A percentile compares a stretch with the other conserved stretches of the same genome.
Conservation (phyloP, 2,329 filamentous ascomycete species). For the Pseudocercospora pini-densiflorae region DNA sequence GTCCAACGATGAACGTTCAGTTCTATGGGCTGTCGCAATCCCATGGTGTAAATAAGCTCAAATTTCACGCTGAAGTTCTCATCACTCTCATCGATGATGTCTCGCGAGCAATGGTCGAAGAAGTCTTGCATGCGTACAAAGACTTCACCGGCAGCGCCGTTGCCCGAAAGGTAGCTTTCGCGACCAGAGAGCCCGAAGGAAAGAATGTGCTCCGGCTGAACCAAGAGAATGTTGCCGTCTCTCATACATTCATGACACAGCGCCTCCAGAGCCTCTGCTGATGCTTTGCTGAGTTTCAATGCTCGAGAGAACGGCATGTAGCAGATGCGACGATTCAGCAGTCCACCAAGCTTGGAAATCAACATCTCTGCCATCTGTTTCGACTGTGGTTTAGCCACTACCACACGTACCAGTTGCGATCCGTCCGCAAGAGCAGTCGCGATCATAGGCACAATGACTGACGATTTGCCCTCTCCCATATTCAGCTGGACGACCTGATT, state of each 20-base stretch:
- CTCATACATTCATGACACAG: constrained; percentile 51
- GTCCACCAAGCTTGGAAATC: constrained; percentile 59
- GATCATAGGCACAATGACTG: constrained; percentile 70
- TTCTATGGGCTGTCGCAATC: constrained; percentile 46
- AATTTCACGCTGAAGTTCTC: constrained; percentile 48
- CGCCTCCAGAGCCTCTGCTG: constrained; percentile 41
- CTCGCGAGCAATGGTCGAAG: constrained; percentile 56
- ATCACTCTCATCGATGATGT: constrained; percentile 68
- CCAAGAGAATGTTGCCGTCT: constrained; percentile 60
- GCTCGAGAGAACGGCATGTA: constrained; percentile 64
- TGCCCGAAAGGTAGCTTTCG: constrained; percentile 59
- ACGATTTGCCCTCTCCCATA: constrained; percentile 74
- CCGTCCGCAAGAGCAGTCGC: constrained; percentile 50
- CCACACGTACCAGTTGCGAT: constrained; percentile 54
- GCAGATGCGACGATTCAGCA: constrained; percentile 58
- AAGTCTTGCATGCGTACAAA: constrained; percentile 55
- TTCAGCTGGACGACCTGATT: constrained; percentile 69
- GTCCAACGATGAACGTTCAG: constrained; percentile 48
- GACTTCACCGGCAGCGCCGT: constrained; percentile 47
- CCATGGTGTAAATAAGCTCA: constrained; percentile 52
- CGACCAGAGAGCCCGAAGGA: constrained; percentile 68
- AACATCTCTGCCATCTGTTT: constrained; percentile 63
- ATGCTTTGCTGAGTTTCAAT: constrained; percentile 42
- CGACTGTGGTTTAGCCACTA: constrained; percentile 62
- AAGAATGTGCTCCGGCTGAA: constrained; percentile 66